These are phyloP conservation scores for Epicoccum nigrum DNA, from an alignment of 2,329 filamentous ascomycete genomes.

Conservation along the genomic window DNA sequence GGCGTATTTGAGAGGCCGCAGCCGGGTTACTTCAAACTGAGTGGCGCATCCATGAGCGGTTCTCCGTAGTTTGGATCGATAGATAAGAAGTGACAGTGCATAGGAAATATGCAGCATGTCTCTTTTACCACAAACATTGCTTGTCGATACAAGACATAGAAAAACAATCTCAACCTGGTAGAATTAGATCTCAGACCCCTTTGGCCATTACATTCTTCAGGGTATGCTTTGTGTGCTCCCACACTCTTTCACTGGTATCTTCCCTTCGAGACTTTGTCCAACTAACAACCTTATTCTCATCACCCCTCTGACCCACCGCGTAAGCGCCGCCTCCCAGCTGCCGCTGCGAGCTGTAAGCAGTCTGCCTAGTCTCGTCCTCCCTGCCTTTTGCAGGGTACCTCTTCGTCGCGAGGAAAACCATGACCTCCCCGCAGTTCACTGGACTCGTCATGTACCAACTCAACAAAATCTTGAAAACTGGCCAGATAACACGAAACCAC, in stretches of 20 bases:
- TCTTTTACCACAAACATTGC: too few relatives aligned
- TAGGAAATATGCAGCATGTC: too few relatives aligned
- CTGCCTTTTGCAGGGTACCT: constrained; percentile 29
- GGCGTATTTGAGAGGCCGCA: constrained; percentile 28
- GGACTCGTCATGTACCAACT: constrained; percentile 29
- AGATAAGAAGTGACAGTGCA: too few relatives aligned
- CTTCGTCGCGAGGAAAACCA: constrained; percentile 38
- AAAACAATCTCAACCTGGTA: too few relatives aligned
- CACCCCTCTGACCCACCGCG: constrained; percentile 29
- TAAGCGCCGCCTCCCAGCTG: constrained; percentile 38
- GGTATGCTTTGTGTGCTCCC: constrained; percentile 42
- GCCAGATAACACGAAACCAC: constrained; percentile 41
- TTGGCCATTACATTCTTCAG: too few relatives aligned
- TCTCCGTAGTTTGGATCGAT: constrained; percentile 1
- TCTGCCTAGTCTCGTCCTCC: not conserved
- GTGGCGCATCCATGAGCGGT: constrained; percentile 20
- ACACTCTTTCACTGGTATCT: constrained; percentile 39
- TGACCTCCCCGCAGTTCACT: constrained; percentile 40
- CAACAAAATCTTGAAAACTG: constrained; percentile 31
- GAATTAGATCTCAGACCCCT: too few relatives aligned
- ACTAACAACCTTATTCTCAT: constrained; percentile 25
- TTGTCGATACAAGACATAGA: too few relatives aligned
- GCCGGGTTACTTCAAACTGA: constrained; percentile 32
- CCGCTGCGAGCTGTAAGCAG: constrained; percentile 27
- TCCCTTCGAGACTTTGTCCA: constrained; percentile 28